phyloP scores from a whole-genome alignment of 495 filamentous ascomycete species.

The Evansstolkia leycettana region DNA sequence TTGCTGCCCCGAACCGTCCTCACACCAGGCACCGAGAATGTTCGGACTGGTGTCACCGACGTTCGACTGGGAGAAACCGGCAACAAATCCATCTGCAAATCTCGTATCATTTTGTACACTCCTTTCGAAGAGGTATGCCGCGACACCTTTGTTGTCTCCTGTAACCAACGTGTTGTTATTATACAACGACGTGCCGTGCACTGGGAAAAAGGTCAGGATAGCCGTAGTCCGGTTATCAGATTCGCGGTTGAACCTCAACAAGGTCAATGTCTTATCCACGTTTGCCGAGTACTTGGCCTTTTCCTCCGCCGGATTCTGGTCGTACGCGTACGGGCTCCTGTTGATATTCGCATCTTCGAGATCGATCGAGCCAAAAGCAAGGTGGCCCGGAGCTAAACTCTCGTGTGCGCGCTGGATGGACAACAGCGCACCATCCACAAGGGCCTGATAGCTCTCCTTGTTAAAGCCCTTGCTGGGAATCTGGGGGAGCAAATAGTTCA shows the following conservation, averaged over 20 bases:
- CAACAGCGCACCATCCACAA: slow-evolving; percentile 74
- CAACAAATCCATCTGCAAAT: slow-evolving; percentile 63
- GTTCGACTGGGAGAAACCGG: slow-evolving; percentile 89
- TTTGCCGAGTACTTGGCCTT: slow-evolving; percentile 58
- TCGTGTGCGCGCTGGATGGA: slow-evolving; percentile 78
- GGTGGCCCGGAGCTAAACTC: slow-evolving; percentile 54
- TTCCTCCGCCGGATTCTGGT: slow-evolving; percentile 76
- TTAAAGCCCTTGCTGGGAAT: slow-evolving; percentile 86
- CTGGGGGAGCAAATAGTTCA: slow-evolving; percentile 92
- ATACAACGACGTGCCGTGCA: slow-evolving; percentile 84
- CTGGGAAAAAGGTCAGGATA: slow-evolving; percentile 84
- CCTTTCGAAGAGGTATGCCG: slow-evolving; percentile 75
- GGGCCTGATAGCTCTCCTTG: slow-evolving; percentile 76
- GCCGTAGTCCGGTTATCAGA: slow-evolving; percentile 64
- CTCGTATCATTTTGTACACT: slow-evolving; percentile 39
- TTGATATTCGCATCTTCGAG: slow-evolving; percentile 80
- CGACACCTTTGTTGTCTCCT: slow-evolving; percentile 94
- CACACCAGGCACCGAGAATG: slow-evolving; percentile 71
- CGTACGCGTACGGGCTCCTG: slow-evolving; percentile 80
- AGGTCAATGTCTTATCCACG: slow-evolving; percentile 78
- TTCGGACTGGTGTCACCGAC: slow-evolving; percentile 92
- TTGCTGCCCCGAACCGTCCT: slow-evolving; percentile 54
- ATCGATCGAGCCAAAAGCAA: slow-evolving; percentile 63
- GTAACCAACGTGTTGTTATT: slow-evolving; percentile 88
- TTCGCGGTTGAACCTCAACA: slow-evolving; percentile 66